phyloP scores from a whole-genome alignment of 1,284 basidiomycete genomes.

The Mycena citricolor region DNA sequence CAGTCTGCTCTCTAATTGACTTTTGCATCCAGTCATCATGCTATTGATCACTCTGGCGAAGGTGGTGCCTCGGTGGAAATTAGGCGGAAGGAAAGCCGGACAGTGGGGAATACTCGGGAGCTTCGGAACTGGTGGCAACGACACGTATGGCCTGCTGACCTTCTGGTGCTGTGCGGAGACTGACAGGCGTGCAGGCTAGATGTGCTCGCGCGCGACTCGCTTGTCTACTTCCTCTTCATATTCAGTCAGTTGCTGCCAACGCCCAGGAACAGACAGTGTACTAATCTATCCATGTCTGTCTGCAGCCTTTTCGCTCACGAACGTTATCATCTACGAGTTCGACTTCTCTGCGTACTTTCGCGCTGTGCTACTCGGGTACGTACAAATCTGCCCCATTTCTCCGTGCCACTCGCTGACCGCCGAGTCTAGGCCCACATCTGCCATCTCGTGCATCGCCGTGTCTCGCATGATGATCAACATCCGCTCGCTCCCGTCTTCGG shows the following conservation, averaged over 20 bases:
- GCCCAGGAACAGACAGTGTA: not conserved
- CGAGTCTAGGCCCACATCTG: slow-evolving; percentile 14
- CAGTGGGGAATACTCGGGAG: not conserved
- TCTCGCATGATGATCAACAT: slow-evolving; percentile 24
- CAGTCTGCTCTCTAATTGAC: not conserved
- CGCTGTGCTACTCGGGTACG: slow-evolving; percentile 12
- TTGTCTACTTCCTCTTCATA: slow-evolving; percentile 19
- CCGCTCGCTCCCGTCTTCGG: slow-evolving; percentile 15
- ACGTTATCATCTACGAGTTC: slow-evolving; percentile 16
- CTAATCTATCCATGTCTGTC: not conserved
- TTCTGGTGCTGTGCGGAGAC: not conserved
- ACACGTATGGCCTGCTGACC: slow-evolving; percentile 2
- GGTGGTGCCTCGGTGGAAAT: slow-evolving; percentile 16
- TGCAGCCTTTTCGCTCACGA: slow-evolving; percentile 17
- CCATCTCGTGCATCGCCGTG: slow-evolving; percentile 22
- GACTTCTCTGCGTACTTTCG: slow-evolving; percentile 13
- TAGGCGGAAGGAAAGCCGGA: not conserved
- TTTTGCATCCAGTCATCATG: slow-evolving; percentile 10
- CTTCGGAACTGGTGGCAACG: slow-evolving; percentile 10
- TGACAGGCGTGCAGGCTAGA: slow-evolving; percentile 8
- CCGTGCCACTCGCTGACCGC: not conserved
- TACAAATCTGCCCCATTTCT: not conserved
- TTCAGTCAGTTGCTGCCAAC: slow-evolving; percentile 10
- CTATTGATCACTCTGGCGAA: slow-evolving; percentile 17
- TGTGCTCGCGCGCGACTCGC: slow-evolving; percentile 21